Base-by-base conservation (phyloP, 2,329 filamentous ascomycete species). In the Alternaria infectoria region DNA sequence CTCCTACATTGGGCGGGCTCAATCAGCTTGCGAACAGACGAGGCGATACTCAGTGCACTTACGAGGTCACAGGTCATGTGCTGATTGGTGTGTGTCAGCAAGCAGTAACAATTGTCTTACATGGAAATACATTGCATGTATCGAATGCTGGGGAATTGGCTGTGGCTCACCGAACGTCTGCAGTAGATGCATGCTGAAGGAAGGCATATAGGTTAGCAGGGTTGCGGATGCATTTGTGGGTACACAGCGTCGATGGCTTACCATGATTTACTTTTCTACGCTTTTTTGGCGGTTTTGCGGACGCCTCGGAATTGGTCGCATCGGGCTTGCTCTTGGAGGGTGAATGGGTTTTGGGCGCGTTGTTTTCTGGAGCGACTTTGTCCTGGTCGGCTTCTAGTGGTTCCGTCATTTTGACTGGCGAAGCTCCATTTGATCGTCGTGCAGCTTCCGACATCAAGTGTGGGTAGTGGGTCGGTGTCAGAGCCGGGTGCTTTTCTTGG, bases 1-100 rank as follows among this genome's bases (percentile, higher is more conserved):
- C 85, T 97, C 93, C 93, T 96, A 81, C 74, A 76, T 78, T 71
- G 12, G 49, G 49, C 26, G 73, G 71, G 74, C 51, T 49, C 44
- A 44, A 77, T 81, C 69, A 81, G 79, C 69, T 68, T 68, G 75
- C 70, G 76, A 72, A 30, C 51, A 49, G 23, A 17, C 45, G 62
- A 57, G 44, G 68, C 40, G 43, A 61, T 47, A 44, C 40, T 61
- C 30, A 54, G 47, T 57, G 51, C 58, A 72, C 81, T 75, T 75
- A 82, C 81, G 56, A 85, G 81, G 73, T 86, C 84, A 77, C 84
- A 86, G 59, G 84, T 86, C 84, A 86, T 86, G 74, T 86, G 84
- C 81, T 83, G 63, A 66, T 70, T 57, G 65, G 66, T 46, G 59
- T 50, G 49, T 66, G 75, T 81, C 74, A 81, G 80, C 76, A 75